Evolutionary conservation across 257 asterid species (phyloP).

Genomic region (Penstemon barbatus): DNA sequence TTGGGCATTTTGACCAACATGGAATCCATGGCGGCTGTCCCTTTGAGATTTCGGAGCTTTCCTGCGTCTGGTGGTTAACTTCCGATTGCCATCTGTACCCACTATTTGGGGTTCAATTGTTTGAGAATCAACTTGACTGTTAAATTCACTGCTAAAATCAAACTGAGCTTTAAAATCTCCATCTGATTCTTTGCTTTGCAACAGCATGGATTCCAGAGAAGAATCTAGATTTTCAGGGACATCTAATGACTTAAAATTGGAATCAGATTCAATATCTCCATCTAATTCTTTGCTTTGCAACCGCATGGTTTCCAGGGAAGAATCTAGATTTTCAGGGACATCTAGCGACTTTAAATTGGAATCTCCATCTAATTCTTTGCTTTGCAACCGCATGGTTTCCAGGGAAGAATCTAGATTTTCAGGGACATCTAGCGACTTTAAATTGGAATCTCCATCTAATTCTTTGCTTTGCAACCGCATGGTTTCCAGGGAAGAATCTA

Average conservation of each 20-base stretch:
- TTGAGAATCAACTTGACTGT: conserved; percentile 39
- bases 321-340: conserved; percentile 32
- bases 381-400: conserved; percentile 42
- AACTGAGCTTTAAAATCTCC: conserved; percentile 42
- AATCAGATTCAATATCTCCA: conserved; percentile 37
- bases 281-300: conserved; percentile 44
- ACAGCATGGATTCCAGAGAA: conserved; percentile 35
- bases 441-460: conserved; percentile 19
- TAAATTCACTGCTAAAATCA: conserved; percentile 37
- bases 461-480: conserved; percentile 45
- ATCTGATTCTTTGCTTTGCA: conserved; percentile 44
- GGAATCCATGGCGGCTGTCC: conserved; percentile 49
- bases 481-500: conserved; percentile 36
- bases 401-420: conserved; percentile 33
- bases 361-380: conserved; percentile 37
- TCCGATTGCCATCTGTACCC: conserved; percentile 36
- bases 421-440: conserved; percentile 20
- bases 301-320: conserved; percentile 36
- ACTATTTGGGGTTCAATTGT: conserved; percentile 40
- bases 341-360: conserved; percentile 5
- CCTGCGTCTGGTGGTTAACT: conserved; percentile 41
- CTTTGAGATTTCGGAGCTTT: conserved; percentile 61
- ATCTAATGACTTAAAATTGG: conserved; percentile 44
- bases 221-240: conserved; percentile 34
- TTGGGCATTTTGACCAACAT: conserved; percentile 43